Evolutionary conservation across 2,329 filamentous ascomycete species (phyloP), one percentile per base, ranked within the genome.

Genomic region (Paracoccidioides brasiliensis): DNA sequence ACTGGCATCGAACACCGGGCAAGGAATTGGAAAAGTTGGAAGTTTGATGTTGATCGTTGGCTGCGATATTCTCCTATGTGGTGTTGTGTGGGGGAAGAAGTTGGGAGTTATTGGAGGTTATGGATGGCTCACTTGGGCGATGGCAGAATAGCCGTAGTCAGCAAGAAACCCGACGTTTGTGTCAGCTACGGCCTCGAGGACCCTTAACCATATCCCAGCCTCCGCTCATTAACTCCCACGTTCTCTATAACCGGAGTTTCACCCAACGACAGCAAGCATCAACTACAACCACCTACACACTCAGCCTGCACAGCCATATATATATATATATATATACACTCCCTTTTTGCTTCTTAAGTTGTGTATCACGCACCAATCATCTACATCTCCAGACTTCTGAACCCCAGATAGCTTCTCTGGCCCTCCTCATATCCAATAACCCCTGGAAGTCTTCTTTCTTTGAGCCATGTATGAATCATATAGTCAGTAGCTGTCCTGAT

Each of bases 401-500:
- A 49, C 38, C 28, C 5, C 6, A 28, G 35, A 30, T 37, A 38
- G n/a, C 22, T 40, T 15, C 33, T 9, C 33, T 7, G n/a, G n/a
- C 38, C 33, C 9, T 15, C 15, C 2, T 38, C n/a, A 12, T 41
- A n/a, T 32, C 3, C 9, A 15, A 32, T 15, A 6, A 40, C 35
- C 35, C 37, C 5, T 10, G 6, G 6, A 14, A 12, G 14, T 5
- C 22, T 42, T 41, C 12, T 32, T 42, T 41, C 28, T 14, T 9
- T 15, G 8, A 28, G 64, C 42, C 52, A 75, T 75, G 73, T 74
- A 74, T 57, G 72, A 75, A 59, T 72, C 72, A 22, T 70, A 72
- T 58, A 67, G 72, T 75, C 59, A 59, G 72, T 69, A 33, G 22
- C 53, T 40, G 35, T 38, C 28, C 22, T 41, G 3, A 5, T 44